Evolutionary conservation across 2,329 filamentous ascomycete genomes (phyloP).

Genomic region (Huntiella savannae): DNA sequence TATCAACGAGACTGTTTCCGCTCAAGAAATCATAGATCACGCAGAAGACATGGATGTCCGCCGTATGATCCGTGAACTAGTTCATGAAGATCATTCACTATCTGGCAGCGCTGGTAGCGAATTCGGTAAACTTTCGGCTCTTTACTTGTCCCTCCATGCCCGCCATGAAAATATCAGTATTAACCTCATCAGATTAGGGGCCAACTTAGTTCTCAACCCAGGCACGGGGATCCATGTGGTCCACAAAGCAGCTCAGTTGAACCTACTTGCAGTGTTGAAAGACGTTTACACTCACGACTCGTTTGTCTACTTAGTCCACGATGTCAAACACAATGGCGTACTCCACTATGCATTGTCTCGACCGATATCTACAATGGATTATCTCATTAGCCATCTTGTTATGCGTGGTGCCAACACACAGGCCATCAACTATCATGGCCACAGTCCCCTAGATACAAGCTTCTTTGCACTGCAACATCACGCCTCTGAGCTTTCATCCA

Average conservation of each 20-base stretch:
- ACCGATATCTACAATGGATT: neutral
- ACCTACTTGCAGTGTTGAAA: neutral
- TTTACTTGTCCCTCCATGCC: constrained; percentile 8
- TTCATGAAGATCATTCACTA: constrained; percentile 5
- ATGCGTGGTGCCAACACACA: neutral
- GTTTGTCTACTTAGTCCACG: neutral
- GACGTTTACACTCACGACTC: neutral
- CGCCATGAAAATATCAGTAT: constrained; percentile 1
- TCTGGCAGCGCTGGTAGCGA: neutral
- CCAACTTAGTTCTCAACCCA: constrained; percentile 3
- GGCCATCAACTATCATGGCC: constrained; percentile 1
- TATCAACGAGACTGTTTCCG: neutral
- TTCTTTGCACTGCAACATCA: neutral
- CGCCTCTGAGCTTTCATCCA: too few species aligned
- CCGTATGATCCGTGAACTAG: neutral
- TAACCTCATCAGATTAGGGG: neutral
- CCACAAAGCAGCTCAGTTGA: constrained; percentile 6
- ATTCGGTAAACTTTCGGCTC: neutral
- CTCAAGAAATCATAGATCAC: neutral
- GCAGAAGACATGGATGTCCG: neutral
- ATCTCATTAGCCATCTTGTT: constrained; percentile 2
- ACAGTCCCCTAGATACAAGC: constrained; percentile 7
- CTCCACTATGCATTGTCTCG: constrained; percentile 1
- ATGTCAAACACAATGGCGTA: neutral
- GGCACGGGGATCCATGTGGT: constrained; percentile 1